Evolutionary conservation across 345 rosid genomes (phyloP).

Genomic region (Rhizophora apiculata): DNA sequence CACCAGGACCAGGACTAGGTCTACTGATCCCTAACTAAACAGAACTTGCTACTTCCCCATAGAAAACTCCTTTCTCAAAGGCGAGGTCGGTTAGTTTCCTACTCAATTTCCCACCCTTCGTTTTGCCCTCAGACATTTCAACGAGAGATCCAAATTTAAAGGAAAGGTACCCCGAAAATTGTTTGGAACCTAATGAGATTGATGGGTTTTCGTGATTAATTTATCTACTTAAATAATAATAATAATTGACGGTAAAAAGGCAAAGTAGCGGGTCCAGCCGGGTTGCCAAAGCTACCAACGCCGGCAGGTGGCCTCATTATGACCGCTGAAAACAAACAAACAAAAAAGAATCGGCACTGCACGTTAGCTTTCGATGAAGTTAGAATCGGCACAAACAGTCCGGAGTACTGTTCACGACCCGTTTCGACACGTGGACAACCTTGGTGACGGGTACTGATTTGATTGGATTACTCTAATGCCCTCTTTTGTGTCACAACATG

Average conservation of each 20-base stretch:
- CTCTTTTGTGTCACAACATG: constrained; percentile 7
- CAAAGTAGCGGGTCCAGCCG: constrained; percentile 24
- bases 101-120: constrained; percentile 35
- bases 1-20: constrained; percentile 31
- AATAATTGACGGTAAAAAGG: not conserved
- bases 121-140: constrained; percentile 36
- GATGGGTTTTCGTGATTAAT: not conserved
- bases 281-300: constrained; percentile 24
- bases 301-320: constrained; percentile 22
- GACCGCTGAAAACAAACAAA: constrained; percentile 12
- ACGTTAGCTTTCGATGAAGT: not conserved
- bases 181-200: constrained; percentile 9
- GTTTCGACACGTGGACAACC: constrained; percentile 6
- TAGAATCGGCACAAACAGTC: not conserved
- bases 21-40: constrained; percentile 39
- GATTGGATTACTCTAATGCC: not conserved
- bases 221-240: not conserved
- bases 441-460: not conserved
- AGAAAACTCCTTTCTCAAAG: constrained; percentile 32
- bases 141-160: constrained; percentile 42
- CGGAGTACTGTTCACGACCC: not conserved
- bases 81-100: constrained; percentile 22
- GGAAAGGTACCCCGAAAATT: constrained; percentile 24
- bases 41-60: constrained; percentile 36
- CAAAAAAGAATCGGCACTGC: not conserved